Evolutionary conservation across 805 yeast genomes (phyloP), one percentile per base, ranked within the genome.

Genomic region (Cyberlindnera maritima): DNA sequence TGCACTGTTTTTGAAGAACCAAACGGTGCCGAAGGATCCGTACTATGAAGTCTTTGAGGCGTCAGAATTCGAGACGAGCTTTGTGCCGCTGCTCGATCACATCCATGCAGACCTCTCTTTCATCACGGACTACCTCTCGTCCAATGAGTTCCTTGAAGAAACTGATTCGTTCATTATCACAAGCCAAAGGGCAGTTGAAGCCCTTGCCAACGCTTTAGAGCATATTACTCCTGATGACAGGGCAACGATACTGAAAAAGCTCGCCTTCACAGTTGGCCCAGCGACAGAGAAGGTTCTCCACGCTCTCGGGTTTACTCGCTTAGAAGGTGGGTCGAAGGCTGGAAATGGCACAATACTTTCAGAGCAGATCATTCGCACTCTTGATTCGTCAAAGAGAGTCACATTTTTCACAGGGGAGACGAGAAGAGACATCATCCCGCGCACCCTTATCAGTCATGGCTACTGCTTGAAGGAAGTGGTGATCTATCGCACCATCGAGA

Each of bases 101-200:
- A 71, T 75, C 0, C 82, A 79, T 39, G 64, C 77, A 20, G 75
- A 80, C 48, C 72, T 78, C 11, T 54, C 60, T 0, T 69, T 66
- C 13, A 75, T 86, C 3, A 59, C 72, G 3, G 52, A 57, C 0
- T 73, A 74, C 42, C 66, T 89, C 11, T 58, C 58, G 2, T 71
- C 80, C 5, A 58, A 59, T 0, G 69, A 66, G 10, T 80, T 78
- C 50, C 49, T 76, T 1, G 39, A 57, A 1, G 56, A 65, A 0
- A 68, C 72, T 25, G 72, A 75, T 35, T 77, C 82, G 0, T 65
- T 89, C 32, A 84, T 92, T 10, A 81, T 92, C 4, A 91, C 98
- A 0, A 86, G 96, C 2, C 97, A 92, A 62, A 66, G 98, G 54
- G 96, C 97, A 2, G 96, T 91, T 0, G 97, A 91, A 56, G 83